A percentile compares a stretch with the other conserved stretches of the same genome.
These are phyloP conservation scores for Trametes cubensis DNA, from an alignment of 768 basidiomycete species.

Conservation along the genomic window DNA sequence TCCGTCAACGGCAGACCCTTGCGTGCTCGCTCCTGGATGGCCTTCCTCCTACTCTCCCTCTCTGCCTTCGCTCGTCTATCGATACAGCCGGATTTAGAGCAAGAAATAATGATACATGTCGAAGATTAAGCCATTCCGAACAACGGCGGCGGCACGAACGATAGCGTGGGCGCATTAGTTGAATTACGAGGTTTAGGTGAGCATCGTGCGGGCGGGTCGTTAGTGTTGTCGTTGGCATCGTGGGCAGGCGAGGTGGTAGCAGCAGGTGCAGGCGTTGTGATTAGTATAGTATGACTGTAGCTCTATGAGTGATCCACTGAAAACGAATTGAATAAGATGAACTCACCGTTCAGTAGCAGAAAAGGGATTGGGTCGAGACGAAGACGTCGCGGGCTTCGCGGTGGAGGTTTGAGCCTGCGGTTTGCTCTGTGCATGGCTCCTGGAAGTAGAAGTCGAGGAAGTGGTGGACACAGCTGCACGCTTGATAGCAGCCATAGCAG, in stretches of 20 bases:
- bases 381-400: constrained; percentile 23
- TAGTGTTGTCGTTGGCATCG: constrained; percentile 20
- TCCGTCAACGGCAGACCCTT: constrained; percentile 74
- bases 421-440: constrained; percentile 4
- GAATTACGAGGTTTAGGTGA: constrained; percentile 39
- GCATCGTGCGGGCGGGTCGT: constrained; percentile 30
- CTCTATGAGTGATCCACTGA: constrained; percentile 60
- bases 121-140: constrained; percentile 63
- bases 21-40: constrained; percentile 71
- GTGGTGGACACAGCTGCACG: constrained; percentile 41
- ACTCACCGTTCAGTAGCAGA: constrained; percentile 68
- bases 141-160: constrained; percentile 68
- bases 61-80: constrained; percentile 74
- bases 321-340: constrained; percentile 24
- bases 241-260: constrained; percentile 1
- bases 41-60: constrained; percentile 67
- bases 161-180: constrained; percentile 35
- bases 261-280: constrained; percentile 30
- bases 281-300: constrained; percentile 45
- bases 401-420: constrained; percentile 31
- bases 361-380: constrained; percentile 40
- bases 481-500: constrained; percentile 45
- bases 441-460: constrained; percentile 41
- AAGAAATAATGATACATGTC: constrained; percentile 10
- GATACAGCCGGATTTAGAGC: constrained; percentile 23